Evolutionary conservation across 305 asterid genomes (phyloP).

Genomic region (Fraxinus albicans): DNA sequence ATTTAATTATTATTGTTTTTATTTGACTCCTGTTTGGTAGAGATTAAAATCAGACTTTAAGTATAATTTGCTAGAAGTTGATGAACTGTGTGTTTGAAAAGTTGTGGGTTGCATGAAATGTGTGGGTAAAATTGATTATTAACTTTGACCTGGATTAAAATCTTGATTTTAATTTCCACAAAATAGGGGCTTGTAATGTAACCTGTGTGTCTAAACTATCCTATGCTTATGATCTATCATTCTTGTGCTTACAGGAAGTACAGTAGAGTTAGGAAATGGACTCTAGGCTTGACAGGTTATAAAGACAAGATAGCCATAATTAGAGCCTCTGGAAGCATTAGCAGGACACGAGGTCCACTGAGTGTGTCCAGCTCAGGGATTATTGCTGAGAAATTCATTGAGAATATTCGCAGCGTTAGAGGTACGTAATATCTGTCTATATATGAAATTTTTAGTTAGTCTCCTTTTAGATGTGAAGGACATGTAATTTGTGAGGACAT

Average conservation of each 20-base stretch:
- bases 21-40: neutral
- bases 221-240: slow-evolving; percentile 15
- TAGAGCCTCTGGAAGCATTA: slow-evolving; percentile 95
- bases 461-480: slow-evolving; percentile 9
- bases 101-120: too few relatives aligned
- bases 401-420: slow-evolving; percentile 73
- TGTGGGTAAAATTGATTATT: neutral
- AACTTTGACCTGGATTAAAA: neutral
- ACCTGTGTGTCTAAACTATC: slow-evolving; percentile 15
- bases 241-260: slow-evolving; percentile 56
- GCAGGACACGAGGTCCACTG: slow-evolving; percentile 64
- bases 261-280: slow-evolving; percentile 75
- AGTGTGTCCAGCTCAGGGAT: slow-evolving; percentile 75
- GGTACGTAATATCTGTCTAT: slow-evolving; percentile 44
- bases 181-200: neutral
- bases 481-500: neutral
- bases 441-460: neutral
- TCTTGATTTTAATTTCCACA: neutral
- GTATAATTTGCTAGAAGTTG: neutral
- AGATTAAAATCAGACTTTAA: neutral
- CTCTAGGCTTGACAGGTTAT: slow-evolving; percentile 76
- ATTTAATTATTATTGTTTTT: neutral
- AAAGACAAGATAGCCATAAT: slow-evolving; percentile 74
- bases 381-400: slow-evolving; percentile 80
- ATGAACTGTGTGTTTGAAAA: neutral